Evolutionary conservation across 164 flowering plant species (phyloP), one percentile per base, ranked within the genome.

Genomic region (Akebia trifoliata): DNA sequence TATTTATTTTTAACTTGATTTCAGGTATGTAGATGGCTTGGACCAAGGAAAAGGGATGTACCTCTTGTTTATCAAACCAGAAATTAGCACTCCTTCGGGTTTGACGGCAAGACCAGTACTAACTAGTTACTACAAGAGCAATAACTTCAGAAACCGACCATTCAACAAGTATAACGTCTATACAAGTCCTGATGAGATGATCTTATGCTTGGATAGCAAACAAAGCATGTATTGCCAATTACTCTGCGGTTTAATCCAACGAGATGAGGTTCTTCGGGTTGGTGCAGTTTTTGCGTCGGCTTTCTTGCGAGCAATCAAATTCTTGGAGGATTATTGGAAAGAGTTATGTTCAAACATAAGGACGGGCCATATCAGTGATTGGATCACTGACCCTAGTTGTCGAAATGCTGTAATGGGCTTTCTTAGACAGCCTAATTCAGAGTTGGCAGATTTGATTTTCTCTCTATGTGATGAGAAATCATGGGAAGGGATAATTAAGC

Each of bases 281-380:
- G 96, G 96, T 7, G 87, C 96, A 0, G 82, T 83, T 29, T 83
- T 87, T 17, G 90, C 96, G 1, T 85, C 96, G 0, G 90, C 84
- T 4, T 80, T 87, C 71, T 65, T 85, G 20, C 73, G 90, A 8
- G 85, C 90, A 32, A 82, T 87, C 42, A 57, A 69, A 28, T 85
- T 85, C 74, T 69, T 83, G 20, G 87, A 87, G 50, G 75, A 80
- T 20, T 64, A 81, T 48, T 87, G 87, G 90, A 1, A 31, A 32
- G 63, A 54, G 22, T 74, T 87, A 1, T 76, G 78, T 32, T 59
- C 70, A 5, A 86, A 85, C 57, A 80, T 85, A 39, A 61, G 82
- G 46, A 69, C 66, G 0, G 92, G 96, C 5, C 62, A 69, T 2
- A 18, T 87, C 0, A 72, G 77, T 60, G 50, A 77, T 29, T 39